Base-by-base conservation (phyloP, 2,329 filamentous ascomycete species). In the Pezicula radicicola region DNA sequence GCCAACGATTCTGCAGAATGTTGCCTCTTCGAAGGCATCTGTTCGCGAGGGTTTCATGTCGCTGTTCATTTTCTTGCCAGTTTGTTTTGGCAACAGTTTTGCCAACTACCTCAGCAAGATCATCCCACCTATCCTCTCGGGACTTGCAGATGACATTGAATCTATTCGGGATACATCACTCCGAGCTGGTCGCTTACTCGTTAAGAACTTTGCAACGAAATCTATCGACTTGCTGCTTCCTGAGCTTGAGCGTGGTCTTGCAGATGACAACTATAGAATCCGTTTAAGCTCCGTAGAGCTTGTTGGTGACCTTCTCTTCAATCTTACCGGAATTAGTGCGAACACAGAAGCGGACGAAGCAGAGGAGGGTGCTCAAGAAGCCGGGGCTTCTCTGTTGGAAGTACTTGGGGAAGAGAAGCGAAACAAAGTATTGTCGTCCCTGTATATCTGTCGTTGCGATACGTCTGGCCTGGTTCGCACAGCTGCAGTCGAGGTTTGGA, bases 11-110 rank as follows among this genome's bases (percentile, higher is more conserved):
- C 74, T 99, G 39, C 93, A 97, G 65, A 99, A 99, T 65, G 93
- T 96, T 59, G 86, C 91, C 61, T 97, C 93, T 63, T 84, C 87
- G 60, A 97, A 96, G 72, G 70, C 94, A 16, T 85, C 91, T 50
- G 91, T 99, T 58, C 86, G 94, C 63, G 94, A 99, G 77, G 94
- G 94, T 43, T 99, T 99, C 76, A 99, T 99, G 94, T 97, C 94
- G 7, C 81, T 99, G 39, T 99, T 99, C 73, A 97, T 99, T 60
- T 99, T 97, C 81, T 84, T 99, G 74, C 94, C 94, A 12, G 94
- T 96, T 49, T 99, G 94, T 74, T 99, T 99, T 64, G 94, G 94
- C 65, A 99, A 99, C 79, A 96, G 92, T 70, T 99, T 99, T 66
- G 88, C 94, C 61, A 91, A 91, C 67, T 99, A 99, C 66, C 86